phyloP scores from a whole-genome alignment of 2,329 filamentous ascomycete genomes.

The Pyrenochaeta sp. region DNA sequence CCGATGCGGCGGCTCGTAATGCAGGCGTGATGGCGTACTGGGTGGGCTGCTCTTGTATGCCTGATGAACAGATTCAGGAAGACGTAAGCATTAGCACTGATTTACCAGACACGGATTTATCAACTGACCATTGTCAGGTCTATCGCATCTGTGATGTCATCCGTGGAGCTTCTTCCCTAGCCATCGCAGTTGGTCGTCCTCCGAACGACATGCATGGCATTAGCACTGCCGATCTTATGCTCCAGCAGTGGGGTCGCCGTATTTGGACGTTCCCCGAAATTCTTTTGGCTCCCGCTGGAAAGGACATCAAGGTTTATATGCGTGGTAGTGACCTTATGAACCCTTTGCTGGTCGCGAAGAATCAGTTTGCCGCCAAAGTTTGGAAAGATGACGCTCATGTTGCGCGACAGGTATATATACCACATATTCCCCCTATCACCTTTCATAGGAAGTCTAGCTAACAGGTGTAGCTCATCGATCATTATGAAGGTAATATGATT shows the following conservation, averaged over 20 bases:
- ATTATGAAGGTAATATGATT: constrained; percentile 55
- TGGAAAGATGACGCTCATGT: constrained; percentile 51
- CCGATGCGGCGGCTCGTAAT: constrained; percentile 48
- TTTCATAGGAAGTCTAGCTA: not conserved
- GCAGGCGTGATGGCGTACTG: constrained; percentile 54
- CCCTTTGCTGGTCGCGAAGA: constrained; percentile 46
- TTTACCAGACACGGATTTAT: not conserved
- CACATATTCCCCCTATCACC: not conserved
- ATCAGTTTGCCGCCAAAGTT: constrained; percentile 51
- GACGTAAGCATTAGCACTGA: constrained; percentile 21
- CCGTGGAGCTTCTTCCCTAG: constrained; percentile 52
- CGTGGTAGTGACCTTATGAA: constrained; percentile 32
- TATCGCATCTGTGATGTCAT: constrained; percentile 59
- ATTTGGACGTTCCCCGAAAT: constrained; percentile 60
- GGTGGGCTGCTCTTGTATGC: constrained; percentile 56
- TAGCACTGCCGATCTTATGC: constrained; percentile 38
- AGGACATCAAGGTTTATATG: constrained; percentile 45
- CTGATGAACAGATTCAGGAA: constrained; percentile 44
- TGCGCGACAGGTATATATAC: constrained; percentile 36
- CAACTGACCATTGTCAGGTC: constrained; percentile 28
- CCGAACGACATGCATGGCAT: constrained; percentile 24
- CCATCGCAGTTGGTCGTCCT: constrained; percentile 52
- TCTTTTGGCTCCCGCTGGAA: constrained; percentile 42
- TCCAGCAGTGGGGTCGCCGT: constrained; percentile 55
- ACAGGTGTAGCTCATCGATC: constrained; percentile 53